Base-by-base conservation (phyloP, 371 early-diverging fungal genomes). In the Syncephalastrum racemosum region DNA sequence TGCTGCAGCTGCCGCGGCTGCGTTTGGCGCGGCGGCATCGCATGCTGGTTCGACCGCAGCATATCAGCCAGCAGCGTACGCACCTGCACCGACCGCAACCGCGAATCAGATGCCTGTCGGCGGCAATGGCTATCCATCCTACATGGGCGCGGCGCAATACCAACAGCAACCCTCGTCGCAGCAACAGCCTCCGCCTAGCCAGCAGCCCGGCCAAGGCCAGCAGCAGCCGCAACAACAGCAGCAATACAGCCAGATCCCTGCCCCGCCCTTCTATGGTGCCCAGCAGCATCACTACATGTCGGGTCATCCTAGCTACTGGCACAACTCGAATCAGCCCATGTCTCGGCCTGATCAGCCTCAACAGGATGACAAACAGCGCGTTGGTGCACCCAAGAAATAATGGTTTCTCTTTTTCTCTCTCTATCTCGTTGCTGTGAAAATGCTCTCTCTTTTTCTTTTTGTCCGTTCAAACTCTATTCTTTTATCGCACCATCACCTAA, bases 221-320 rank as follows among this genome's bases (percentile, higher is more conserved):
- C 53, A 52, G 45, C 55, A 50, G 15, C 68, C 57, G 15, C 61
- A 51, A 42, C 54, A 49, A 19, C 65, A 60, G 25, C 63, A 62
- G 25, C 58, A 65, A 19, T 70, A 71, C 42, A 69, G 67, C 19
- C 73, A 66, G 44, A 66, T 68, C 54, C 64, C 62, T 43, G 64
- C 57, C 51, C 73, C 69, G 45, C 55, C 53, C 19, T 73, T 68
- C 46, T 76, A 73, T 58, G 62, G 68, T 40, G 66, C 64, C n/a
- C 67, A 68, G 20, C 67, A 70, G 42, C 64, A 61, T 18, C 73
- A 70, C 41, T 75, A 75, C 50, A 67, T 75, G 71, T 62, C 65
- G 39, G 54, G 46, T 44, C 70, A 60, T 42, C 63, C 63, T 24
- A 64, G 57, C n/a, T 75, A 71, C 40, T 75, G 75, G 75, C 68